Percentiles rank a stretch among this genome's conserved stretches.
These are phyloP conservation scores for Hygrophoropsis aurantiaca DNA, from an alignment of 768 basidiomycete genomes.

Conservation along the genomic window DNA sequence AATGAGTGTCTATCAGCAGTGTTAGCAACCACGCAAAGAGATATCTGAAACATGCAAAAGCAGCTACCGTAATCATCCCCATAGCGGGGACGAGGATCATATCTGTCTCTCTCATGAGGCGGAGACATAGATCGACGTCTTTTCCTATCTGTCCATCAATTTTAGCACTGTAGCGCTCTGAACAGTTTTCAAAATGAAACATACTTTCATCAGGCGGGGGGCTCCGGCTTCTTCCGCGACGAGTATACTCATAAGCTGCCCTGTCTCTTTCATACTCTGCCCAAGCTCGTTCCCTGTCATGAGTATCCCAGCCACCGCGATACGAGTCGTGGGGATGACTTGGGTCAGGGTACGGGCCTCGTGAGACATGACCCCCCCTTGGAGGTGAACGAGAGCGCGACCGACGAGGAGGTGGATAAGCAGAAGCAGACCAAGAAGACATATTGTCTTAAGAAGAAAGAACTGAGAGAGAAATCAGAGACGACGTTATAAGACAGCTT, in stretches of 20 bases:
- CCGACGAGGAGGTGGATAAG: slow-evolving; percentile 73
- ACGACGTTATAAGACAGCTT: slow-evolving; percentile 48
- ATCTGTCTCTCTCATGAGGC: slow-evolving; percentile 81
- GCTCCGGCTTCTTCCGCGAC: slow-evolving; percentile 77
- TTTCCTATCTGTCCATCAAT: slow-evolving; percentile 58
- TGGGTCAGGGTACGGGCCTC: slow-evolving; percentile 57
- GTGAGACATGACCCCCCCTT: slow-evolving; percentile 49
- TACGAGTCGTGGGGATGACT: slow-evolving; percentile 57
- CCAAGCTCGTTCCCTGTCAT: slow-evolving; percentile 69
- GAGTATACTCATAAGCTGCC: slow-evolving; percentile 61
- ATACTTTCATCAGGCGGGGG: slow-evolving; percentile 69
- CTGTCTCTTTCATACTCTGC: slow-evolving; percentile 69
- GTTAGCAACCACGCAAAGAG: slow-evolving; percentile 5
- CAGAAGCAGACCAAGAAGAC: slow-evolving; percentile 71
- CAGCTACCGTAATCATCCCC: slow-evolving; percentile 77
- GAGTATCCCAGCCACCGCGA: slow-evolving; percentile 66
- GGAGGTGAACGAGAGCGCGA: slow-evolving; percentile 82
- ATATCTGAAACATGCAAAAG: not conserved
- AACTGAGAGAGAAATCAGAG: slow-evolving; percentile 49
- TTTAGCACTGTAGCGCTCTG: slow-evolving; percentile 6
- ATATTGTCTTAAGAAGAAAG: slow-evolving; percentile 46
- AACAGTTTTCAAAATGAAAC: slow-evolving; percentile 14
- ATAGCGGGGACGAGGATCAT: slow-evolving; percentile 80
- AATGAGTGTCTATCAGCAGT: slow-evolving; percentile 54
- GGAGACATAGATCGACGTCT: slow-evolving; percentile 73